phyloP scores from a whole-genome alignment of 139 green algal genomes.

The Tetratostichococcus sp. region DNA sequence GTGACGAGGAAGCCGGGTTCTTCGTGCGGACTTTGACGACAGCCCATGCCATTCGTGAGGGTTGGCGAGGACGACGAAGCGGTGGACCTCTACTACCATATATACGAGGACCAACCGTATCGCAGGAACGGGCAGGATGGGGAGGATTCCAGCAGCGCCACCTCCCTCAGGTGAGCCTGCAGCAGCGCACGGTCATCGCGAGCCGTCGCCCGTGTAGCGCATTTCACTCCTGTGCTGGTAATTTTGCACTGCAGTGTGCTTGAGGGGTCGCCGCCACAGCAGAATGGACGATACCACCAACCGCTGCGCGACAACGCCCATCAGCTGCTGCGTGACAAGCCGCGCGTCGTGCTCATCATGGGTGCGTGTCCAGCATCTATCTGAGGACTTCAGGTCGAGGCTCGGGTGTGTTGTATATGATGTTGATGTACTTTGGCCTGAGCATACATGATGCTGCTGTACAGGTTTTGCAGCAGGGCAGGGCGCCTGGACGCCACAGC shows the following conservation, averaged over 20 bases:
- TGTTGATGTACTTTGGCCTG: too few relatives aligned
- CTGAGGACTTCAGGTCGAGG: background rate
- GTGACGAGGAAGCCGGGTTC: too few relatives aligned
- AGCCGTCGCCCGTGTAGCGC: too few relatives aligned
- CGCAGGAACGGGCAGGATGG: background rate
- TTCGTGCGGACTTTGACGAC: background rate
- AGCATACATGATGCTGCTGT: background rate
- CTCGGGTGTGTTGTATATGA: background rate
- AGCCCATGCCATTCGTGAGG: slow-evolving; percentile 7
- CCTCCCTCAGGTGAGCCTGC: background rate
- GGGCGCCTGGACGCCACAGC: slow-evolving; percentile 21
- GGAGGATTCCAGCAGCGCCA: background rate
- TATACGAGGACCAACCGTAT: slow-evolving; percentile 3
- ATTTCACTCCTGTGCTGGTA: too few relatives aligned
- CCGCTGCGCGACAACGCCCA: too few relatives aligned
- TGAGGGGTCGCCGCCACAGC: background rate
- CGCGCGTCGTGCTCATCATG: slow-evolving; percentile 22
- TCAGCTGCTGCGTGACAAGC: background rate
- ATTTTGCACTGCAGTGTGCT: background rate
- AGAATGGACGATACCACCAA: background rate
- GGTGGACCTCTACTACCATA: slow-evolving; percentile 20
- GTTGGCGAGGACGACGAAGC: background rate
- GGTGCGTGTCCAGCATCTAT: slow-evolving; percentile 7
- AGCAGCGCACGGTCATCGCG: too few relatives aligned
- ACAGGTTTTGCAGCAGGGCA: slow-evolving; percentile 13